A percentile compares a stretch with the other conserved stretches of the same genome.
Evolutionary conservation across 2,329 filamentous ascomycete genomes (phyloP).

Genomic region (Talaromyces amestolkiae): DNA sequence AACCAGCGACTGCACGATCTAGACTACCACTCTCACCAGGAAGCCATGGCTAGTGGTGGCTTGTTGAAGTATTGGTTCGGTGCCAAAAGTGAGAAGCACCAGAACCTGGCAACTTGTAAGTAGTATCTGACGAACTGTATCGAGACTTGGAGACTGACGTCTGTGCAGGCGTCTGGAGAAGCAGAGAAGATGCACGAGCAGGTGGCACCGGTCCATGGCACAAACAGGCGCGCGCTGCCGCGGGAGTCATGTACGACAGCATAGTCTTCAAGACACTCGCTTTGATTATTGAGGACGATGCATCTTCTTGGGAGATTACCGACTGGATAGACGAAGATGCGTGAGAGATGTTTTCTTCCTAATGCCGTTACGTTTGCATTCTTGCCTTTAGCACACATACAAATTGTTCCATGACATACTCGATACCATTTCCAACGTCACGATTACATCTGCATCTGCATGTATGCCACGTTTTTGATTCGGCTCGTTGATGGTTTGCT

Average conservation of each 20-base stretch:
- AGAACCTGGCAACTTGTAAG: constrained; percentile 79
- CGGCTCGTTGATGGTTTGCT: background rate
- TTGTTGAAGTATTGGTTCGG: constrained; percentile 96
- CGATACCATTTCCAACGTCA: constrained; percentile 5
- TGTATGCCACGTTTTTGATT: background rate
- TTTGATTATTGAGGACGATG: constrained; percentile 65
- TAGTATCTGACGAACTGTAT: constrained; percentile 21
- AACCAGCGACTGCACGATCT: constrained; percentile 67
- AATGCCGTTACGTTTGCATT: constrained; percentile 11
- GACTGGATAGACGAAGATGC: constrained; percentile 29
- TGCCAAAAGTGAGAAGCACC: constrained; percentile 62
- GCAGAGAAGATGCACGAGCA: constrained; percentile 59
- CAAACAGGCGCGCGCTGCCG: constrained; percentile 51
- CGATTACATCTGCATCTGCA: constrained; percentile 1
- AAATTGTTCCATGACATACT: background rate
- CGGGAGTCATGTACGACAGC: constrained; percentile 52
- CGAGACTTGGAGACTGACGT: constrained; percentile 27
- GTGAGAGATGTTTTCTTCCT: background rate
- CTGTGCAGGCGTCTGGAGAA: constrained; percentile 64
- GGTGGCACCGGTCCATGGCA: constrained; percentile 59
- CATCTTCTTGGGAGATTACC: constrained; percentile 61
- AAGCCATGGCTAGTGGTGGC: constrained; percentile 75
- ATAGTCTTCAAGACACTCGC: constrained; percentile 66
- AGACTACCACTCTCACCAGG: constrained; percentile 74
- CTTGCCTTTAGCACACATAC: constrained; percentile 8